A percentile compares a stretch with the other conserved stretches of the same genome.
Conservation (phyloP, 352 stramenopile genomes). For the Pythium monospermum region DNA sequence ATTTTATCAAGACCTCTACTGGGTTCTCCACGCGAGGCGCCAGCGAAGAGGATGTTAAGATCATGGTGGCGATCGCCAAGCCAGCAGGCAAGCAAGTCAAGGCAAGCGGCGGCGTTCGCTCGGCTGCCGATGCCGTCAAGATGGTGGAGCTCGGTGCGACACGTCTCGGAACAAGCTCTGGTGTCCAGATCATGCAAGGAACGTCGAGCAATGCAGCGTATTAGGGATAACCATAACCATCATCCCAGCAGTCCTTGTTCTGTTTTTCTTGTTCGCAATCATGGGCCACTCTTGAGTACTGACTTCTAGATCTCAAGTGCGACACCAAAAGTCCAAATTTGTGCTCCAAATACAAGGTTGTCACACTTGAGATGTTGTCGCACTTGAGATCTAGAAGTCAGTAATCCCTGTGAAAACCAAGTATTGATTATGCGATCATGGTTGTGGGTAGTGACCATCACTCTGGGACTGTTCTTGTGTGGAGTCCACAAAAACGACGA, state of each 20-base stretch:
- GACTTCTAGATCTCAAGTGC: too few species aligned
- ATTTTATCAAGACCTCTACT: slow-evolving; percentile 89
- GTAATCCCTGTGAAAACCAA: slow-evolving; percentile 14
- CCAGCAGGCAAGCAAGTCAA: slow-evolving; percentile 71
- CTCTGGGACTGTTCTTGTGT: too few species aligned
- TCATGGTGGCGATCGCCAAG: slow-evolving; percentile 64
- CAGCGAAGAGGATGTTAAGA: slow-evolving; percentile 68
- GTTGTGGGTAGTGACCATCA: slow-evolving; percentile 11
- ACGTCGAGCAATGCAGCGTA: slow-evolving; percentile 25
- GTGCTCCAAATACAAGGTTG: too few species aligned
- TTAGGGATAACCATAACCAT: slow-evolving; percentile 6
- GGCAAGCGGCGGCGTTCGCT: slow-evolving; percentile 76
- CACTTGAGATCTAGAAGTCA: too few species aligned
- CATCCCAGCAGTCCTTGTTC: background rate
- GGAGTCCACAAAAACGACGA: too few species aligned
- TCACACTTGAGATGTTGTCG: too few species aligned
- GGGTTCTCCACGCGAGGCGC: slow-evolving; percentile 80
- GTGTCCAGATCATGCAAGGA: slow-evolving; percentile 60
- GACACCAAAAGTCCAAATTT: too few species aligned
- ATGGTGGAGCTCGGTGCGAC: slow-evolving; percentile 74
- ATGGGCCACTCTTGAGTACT: too few species aligned
- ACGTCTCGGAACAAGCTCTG: slow-evolving; percentile 59
- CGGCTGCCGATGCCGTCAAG: slow-evolving; percentile 47
- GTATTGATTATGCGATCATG: background rate
- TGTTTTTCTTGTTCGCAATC: background rate